Evolutionary conservation across 805 yeast genomes (phyloP), one percentile per base, ranked within the genome.

Genomic region (Diddensiella caesifluorescens): DNA sequence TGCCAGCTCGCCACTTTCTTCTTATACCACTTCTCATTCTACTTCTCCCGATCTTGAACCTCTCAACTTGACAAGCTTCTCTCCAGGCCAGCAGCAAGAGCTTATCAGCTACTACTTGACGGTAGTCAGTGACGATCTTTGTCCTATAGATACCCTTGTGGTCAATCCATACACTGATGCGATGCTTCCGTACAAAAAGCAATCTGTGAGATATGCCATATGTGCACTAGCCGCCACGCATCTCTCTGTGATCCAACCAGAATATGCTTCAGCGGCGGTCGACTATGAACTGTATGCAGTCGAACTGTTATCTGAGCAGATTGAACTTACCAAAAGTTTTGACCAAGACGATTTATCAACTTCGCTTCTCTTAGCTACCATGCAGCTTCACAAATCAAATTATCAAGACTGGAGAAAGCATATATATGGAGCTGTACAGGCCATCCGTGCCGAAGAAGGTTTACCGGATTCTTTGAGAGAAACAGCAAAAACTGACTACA

Each of bases 141-240:
- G 22, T 13, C 46, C 40, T 7, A 22, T 42, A 7, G 45, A 42
- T 23, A 21, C 40, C 23, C 28, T 25, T 16, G 27, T 41, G 12
- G 33, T 29, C 31, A 46, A 48, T 35, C 28, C 34, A 26, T 48
- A 35, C 29, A 25, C 43, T 2, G 52, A 46, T 16, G 35, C 38
- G 22, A 38, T 46, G 19, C 16, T 33, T 12, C 46, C 52, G 6
- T 22, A 25, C 15, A 25, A 38, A 4, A 26, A 29, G 13, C 25
- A 35, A 10, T 31, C 47, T 19, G 35, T 46, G 29, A 44, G 44
- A 30, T 33, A 30, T 16, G 52, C 52, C 23, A 26, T 47, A 6
- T 48, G 52, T 26, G 46, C 44, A 7, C 25, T 48, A 9, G 25
- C 52, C 7, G 52, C 52, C 19, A 32, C 25, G 6, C 33, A 46